Conservation (phyloP, 1,284 basidiomycete species). For the Puccinia hordei region DNA sequence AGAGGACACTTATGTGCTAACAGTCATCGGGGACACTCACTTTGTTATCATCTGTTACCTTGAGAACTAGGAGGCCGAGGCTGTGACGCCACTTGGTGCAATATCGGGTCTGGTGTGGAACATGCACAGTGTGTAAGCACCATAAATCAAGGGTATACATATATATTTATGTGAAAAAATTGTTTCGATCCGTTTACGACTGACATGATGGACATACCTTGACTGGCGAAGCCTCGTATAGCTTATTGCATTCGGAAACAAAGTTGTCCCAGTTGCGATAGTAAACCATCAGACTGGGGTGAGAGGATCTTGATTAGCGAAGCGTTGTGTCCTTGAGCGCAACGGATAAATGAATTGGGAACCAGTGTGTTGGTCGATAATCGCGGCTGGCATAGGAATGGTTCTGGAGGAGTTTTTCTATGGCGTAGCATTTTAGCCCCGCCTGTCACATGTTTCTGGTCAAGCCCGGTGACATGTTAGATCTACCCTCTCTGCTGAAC, state of each 20-base stretch:
- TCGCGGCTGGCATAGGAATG: no score
- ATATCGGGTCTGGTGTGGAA: slow-evolving; percentile 18
- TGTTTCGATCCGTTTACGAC: background rate
- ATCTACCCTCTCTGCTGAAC: no score
- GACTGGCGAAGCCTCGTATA: slow-evolving; percentile 1
- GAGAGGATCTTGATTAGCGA: background rate
- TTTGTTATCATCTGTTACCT: slow-evolving; percentile 39
- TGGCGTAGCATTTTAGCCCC: no score
- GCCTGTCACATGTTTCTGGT: no score
- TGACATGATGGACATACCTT: background rate
- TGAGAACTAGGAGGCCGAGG: slow-evolving; percentile 16
- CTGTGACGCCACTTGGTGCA: slow-evolving; percentile 35
- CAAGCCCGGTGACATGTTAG: no score
- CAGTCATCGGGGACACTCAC: background rate
- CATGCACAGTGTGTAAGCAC: background rate
- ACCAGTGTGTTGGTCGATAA: no score
- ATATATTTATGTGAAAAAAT: background rate
- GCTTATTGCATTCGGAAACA: slow-evolving; percentile 9
- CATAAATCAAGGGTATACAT: background rate
- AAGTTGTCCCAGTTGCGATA: slow-evolving; percentile 19
- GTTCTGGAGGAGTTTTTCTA: no score
- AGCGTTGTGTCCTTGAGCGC: background rate
- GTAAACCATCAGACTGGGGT: background rate
- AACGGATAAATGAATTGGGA: no score
- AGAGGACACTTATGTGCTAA: background rate